Evolutionary conservation across 768 basidiomycete genomes (phyloP).

Genomic region (Daedaleopsis sinensis): DNA sequence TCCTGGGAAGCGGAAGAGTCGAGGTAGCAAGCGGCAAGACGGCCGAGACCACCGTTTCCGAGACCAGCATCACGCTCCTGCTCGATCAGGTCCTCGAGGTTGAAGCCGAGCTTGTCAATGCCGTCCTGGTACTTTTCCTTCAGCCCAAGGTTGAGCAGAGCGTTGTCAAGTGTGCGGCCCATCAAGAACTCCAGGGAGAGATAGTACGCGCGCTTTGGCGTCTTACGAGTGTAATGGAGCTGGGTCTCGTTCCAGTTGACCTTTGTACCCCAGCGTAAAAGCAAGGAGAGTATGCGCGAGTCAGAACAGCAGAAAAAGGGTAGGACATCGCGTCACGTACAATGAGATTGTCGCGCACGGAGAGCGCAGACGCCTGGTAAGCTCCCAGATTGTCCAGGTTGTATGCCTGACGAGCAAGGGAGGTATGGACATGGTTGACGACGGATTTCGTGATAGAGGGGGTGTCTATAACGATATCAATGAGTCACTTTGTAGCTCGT

Average conservation of each 20-base stretch:
- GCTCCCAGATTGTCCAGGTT: conserved; percentile 86
- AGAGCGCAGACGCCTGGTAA: conserved; percentile 90
- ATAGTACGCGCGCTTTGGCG: conserved; percentile 92
- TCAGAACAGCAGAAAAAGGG: neutral
- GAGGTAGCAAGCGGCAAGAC: conserved; percentile 96
- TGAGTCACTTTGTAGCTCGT: neutral
- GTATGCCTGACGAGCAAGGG: conserved; percentile 88
- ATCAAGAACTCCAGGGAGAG: conserved; percentile 93
- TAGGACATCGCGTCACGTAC: conserved; percentile 42
- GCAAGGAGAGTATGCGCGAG: neutral
- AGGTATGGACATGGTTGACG: conserved; percentile 85
- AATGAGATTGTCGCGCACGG: conserved; percentile 86
- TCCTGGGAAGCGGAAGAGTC: conserved; percentile 91
- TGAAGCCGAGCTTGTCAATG: conserved; percentile 82
- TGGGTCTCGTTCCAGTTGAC: conserved; percentile 89
- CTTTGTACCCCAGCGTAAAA: conserved; percentile 33
- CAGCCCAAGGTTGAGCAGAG: conserved; percentile 87
- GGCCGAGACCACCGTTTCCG: conserved; percentile 94
- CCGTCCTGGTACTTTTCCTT: conserved; percentile 75
- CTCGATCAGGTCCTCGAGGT: conserved; percentile 83
- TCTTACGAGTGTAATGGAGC: conserved; percentile 74
- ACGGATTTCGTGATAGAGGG: conserved; percentile 69
- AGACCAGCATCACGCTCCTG: conserved; percentile 93
- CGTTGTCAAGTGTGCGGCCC: conserved; percentile 77
- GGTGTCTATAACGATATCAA: conserved; percentile 45